Evolutionary conservation across 192 early-diverging fungal genomes (phyloP), one percentile per base, ranked within the genome.

Genomic region (Coemansia sp.): DNA sequence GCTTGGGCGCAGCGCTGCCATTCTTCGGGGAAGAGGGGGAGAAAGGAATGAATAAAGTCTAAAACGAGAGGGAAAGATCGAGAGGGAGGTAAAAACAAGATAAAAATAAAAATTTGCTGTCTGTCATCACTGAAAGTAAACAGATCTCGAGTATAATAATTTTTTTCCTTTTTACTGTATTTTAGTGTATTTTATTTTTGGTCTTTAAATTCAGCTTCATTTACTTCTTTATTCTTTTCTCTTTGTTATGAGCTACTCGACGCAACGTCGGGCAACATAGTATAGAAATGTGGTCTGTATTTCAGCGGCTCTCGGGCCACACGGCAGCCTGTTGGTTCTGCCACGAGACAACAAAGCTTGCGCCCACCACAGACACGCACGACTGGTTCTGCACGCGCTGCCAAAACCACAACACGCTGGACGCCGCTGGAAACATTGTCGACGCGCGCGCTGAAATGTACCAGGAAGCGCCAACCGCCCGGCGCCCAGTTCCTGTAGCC

Each of bases 261-360:
- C 9, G 12, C 39, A 41, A 11, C 2, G 0, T 5, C 12, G 7
- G 12, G 39, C 39, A 41, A 5, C 39, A 30, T 14, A 18, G 14
- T 46, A 18, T 18, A 46, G 0, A 46, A 30, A 81, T 81, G 73
- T 81, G 73, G 78, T 66, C 73, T 49, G 34, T 68, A 45, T 63
- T 82, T 45, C 49, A 21, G 30, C 20, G 58, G 23, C 14, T 53
- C 36, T 21, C 38, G 7, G 59, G 67, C 48, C 57, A 45, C n/a
- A 49, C 73, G 39, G 62, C 71, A 21, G 71, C 74, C 20, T 77
- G 74, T 56, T 82, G 74, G 74, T 82, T 76, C 68, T 82, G 71
- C 68, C 68, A 81, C 53, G 60, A 73, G 16, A 66, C 30, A 30
- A 30, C 30, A 30, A 1, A 30, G 30, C 30, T 30, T 30, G 30